Conservation (phyloP, 495 filamentous ascomycete genomes). For the Umbilicaria muhlenbergii region DNA sequence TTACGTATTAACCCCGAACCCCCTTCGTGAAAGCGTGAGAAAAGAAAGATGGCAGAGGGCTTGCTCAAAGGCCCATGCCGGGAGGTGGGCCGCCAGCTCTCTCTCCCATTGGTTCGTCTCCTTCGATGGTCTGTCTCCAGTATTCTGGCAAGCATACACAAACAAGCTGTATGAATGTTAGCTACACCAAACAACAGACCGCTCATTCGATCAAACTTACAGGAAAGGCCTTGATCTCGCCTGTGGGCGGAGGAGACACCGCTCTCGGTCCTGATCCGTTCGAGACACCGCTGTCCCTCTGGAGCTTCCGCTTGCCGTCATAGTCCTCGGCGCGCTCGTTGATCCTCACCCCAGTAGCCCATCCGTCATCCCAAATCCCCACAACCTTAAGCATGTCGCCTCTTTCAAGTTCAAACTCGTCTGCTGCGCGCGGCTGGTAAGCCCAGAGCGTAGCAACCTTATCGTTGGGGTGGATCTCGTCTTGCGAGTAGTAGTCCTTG, state of each 20-base stretch:
- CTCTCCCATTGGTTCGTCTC: conserved; percentile 38
- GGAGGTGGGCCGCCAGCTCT: conserved; percentile 8
- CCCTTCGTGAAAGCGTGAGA: background rate
- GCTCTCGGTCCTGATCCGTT: conserved; percentile 52
- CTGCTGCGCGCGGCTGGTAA: conserved; percentile 81
- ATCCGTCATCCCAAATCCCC: conserved; percentile 99
- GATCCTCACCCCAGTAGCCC: conserved; percentile 85
- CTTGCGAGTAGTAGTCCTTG: conserved; percentile 97
- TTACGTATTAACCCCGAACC: too few species aligned
- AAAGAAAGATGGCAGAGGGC: background rate
- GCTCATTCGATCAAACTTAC: conserved; percentile 7
- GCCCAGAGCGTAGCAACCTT: conserved; percentile 90
- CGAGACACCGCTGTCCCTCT: conserved; percentile 88
- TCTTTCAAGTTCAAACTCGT: conserved; percentile 87
- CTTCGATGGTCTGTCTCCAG: conserved; percentile 95
- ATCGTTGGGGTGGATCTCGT: conserved; percentile 87
- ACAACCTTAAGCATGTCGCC: conserved; percentile 98
- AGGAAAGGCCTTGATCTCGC: conserved; percentile 96
- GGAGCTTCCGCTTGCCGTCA: conserved; percentile 55
- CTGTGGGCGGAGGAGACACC: conserved; percentile 49
- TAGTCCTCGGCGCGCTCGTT: conserved; percentile 78
- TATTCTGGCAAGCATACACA: conserved; percentile 95
- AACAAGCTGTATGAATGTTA: conserved; percentile 38
- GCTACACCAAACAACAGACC: background rate
- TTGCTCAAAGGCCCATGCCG: conserved; percentile 3